These are phyloP conservation scores for Magnaporthiopsis rhizophila DNA, from an alignment of 2,329 filamentous ascomycete genomes.

Conservation along the genomic window DNA sequence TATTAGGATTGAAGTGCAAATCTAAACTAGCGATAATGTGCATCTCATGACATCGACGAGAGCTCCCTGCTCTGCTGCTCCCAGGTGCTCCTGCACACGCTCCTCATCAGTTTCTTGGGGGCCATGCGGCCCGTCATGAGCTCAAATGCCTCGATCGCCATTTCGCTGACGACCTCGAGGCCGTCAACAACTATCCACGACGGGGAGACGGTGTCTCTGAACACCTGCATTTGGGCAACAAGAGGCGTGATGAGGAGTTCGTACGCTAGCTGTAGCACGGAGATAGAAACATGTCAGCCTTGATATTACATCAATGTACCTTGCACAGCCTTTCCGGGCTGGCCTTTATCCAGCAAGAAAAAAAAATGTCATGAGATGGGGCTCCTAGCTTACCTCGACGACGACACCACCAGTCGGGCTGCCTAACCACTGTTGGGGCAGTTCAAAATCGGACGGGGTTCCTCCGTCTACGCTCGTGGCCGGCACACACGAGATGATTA, in stretches of 20 bases:
- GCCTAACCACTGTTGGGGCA: slow-evolving; percentile 60
- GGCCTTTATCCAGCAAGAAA: neutral
- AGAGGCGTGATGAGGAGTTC: slow-evolving; percentile 63
- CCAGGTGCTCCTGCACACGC: slow-evolving; percentile 40
- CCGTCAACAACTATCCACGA: slow-evolving; percentile 68
- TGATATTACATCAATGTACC: neutral
- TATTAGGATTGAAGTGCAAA: neutral
- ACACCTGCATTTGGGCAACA: slow-evolving; percentile 53
- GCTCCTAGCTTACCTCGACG: slow-evolving; percentile 40
- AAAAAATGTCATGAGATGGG: neutral
- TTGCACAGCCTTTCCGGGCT: neutral
- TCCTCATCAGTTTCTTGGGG: slow-evolving; percentile 59
- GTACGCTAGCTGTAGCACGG: slow-evolving; percentile 47
- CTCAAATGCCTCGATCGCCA: slow-evolving; percentile 70
- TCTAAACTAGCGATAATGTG: neutral
- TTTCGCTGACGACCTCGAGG: slow-evolving; percentile 63
- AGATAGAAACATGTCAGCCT: neutral
- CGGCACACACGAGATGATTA: slow-evolving; percentile 65
- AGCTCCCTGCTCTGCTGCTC: slow-evolving; percentile 25
- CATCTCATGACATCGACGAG: slow-evolving; percentile 12
- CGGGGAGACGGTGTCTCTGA: slow-evolving; percentile 39
- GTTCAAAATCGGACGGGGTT: slow-evolving; percentile 58
- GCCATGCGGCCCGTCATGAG: slow-evolving; percentile 66
- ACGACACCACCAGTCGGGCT: slow-evolving; percentile 68
- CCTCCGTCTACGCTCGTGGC: slow-evolving; percentile 53